Evolutionary conservation across 2,329 filamentous ascomycete species (phyloP).

Genomic region (Verticillium nubilum): DNA sequence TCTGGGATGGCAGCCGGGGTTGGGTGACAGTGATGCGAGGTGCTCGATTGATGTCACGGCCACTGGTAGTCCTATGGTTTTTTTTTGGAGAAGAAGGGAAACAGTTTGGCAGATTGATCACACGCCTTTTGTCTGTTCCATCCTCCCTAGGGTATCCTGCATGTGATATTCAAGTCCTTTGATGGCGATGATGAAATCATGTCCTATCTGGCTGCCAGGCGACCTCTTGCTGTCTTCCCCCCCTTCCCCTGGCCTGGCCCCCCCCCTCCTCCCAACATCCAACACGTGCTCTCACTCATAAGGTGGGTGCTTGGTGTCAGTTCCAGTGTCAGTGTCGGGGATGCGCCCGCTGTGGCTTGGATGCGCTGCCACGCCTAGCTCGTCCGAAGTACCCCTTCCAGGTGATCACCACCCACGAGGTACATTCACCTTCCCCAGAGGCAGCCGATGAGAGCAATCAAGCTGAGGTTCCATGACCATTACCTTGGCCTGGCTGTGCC

Average conservation of each 20-base stretch:
- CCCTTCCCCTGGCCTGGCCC: no score
- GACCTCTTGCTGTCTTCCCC: neutral
- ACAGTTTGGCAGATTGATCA: no score
- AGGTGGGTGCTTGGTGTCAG: neutral
- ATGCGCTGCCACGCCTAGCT: neutral
- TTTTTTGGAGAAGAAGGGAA: no score
- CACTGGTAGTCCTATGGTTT: no score
- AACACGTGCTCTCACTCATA: neutral
- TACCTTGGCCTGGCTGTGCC: neutral
- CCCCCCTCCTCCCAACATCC: no score
- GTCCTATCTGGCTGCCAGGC: neutral
- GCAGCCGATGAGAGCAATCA: neutral
- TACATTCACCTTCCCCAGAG: neutral
- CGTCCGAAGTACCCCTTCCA: neutral
- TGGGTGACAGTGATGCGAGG: neutral
- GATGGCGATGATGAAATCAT: neutral
- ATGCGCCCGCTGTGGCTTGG: neutral
- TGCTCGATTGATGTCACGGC: neutral
- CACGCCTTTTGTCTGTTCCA: no score
- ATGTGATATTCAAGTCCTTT: no score
- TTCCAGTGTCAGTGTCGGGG: neutral
- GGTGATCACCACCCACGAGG: neutral
- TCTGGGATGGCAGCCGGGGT: neutral
- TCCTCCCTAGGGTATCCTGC: no score
- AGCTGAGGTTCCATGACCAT: neutral